Evolutionary conservation across 768 basidiomycete species (phyloP).

Genomic region (Scleroderma bovista): DNA sequence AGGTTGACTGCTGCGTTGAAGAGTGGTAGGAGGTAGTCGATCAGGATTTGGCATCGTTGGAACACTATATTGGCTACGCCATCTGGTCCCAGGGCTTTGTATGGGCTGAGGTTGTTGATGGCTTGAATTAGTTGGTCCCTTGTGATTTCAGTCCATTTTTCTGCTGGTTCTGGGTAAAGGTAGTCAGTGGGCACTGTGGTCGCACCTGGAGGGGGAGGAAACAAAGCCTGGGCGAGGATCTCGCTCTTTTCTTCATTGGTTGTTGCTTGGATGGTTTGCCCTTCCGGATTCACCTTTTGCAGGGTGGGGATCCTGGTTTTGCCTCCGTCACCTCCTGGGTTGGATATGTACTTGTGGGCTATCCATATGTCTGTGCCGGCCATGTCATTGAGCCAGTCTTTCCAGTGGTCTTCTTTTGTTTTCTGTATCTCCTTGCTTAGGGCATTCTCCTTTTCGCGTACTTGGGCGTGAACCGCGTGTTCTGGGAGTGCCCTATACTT

Average conservation of each 20-base stretch:
- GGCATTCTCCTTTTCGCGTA: constrained; percentile 6
- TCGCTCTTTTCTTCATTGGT: constrained; percentile 19
- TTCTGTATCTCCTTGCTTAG: constrained; percentile 8
- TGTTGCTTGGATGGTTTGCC: background rate
- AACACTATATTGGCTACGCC: constrained; percentile 23
- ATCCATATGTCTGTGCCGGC: constrained; percentile 14
- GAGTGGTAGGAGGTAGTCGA: background rate
- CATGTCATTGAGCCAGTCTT: constrained; percentile 21
- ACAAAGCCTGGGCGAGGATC: constrained; percentile 15
- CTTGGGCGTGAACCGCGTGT: constrained; percentile 18
- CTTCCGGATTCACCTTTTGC: background rate
- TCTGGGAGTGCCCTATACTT: constrained; percentile 2
- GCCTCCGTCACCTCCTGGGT: constrained; percentile 1
- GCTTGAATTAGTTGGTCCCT: constrained; percentile 3
- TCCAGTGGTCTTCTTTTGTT: constrained; percentile 16
- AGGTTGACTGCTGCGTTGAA: constrained; percentile 11
- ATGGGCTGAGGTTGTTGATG: constrained; percentile 8
- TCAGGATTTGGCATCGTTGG: constrained; percentile 2
- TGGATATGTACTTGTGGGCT: constrained; percentile 16
- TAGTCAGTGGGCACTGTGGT: background rate
- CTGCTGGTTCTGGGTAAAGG: background rate
- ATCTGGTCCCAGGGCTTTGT: constrained; percentile 23
- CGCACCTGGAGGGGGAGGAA: constrained; percentile 15
- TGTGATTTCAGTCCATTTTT: constrained; percentile 1
- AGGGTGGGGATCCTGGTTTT: background rate